Percentiles rank a stretch among this genome's conserved stretches.
These are phyloP conservation scores for Plasmodium relictum DNA, from an alignment of 169 alveolate species.

Conservation along the genomic window DNA sequence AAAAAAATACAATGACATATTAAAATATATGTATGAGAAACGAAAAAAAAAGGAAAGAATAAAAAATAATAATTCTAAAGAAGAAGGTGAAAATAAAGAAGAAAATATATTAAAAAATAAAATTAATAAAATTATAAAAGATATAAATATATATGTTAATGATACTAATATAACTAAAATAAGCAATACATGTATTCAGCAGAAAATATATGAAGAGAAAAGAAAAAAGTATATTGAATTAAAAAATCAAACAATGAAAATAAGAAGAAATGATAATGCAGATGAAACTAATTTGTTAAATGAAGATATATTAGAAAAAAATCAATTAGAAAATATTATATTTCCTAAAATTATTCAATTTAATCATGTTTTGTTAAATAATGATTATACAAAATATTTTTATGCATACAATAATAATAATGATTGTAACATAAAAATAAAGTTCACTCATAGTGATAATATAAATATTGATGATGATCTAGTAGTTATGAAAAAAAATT, in stretches of 20 bases:
- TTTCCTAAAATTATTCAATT: slow-evolving; percentile 30
- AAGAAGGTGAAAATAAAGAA: not conserved
- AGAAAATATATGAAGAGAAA: slow-evolving; percentile 27
- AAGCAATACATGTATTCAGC: slow-evolving; percentile 24
- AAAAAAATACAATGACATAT: slow-evolving; percentile 52
- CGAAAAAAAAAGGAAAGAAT: slow-evolving; percentile 2
- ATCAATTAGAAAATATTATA: slow-evolving; percentile 20
- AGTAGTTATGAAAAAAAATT: not conserved
- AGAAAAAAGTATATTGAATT: slow-evolving; percentile 46
- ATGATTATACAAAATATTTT: slow-evolving; percentile 11
- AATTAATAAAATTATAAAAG: slow-evolving; percentile 8
- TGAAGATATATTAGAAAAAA: slow-evolving; percentile 24
- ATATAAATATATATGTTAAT: slow-evolving; percentile 35
- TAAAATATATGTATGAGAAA: slow-evolving; percentile 54
- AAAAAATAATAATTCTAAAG: not conserved
- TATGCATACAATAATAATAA: slow-evolving; percentile 14
- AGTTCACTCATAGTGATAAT: slow-evolving; percentile 26
- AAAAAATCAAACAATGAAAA: slow-evolving; percentile 23
- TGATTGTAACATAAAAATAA: slow-evolving; percentile 13
- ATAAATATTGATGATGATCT: not conserved
- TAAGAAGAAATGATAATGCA: not conserved
- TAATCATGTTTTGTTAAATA: slow-evolving; percentile 22
- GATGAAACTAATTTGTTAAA: not conserved
- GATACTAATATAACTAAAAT: slow-evolving; percentile 11
- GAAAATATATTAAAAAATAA: not conserved